phyloP scores from a whole-genome alignment of 1,139 yeast genomes.

The Fermentozyma sake region DNA sequence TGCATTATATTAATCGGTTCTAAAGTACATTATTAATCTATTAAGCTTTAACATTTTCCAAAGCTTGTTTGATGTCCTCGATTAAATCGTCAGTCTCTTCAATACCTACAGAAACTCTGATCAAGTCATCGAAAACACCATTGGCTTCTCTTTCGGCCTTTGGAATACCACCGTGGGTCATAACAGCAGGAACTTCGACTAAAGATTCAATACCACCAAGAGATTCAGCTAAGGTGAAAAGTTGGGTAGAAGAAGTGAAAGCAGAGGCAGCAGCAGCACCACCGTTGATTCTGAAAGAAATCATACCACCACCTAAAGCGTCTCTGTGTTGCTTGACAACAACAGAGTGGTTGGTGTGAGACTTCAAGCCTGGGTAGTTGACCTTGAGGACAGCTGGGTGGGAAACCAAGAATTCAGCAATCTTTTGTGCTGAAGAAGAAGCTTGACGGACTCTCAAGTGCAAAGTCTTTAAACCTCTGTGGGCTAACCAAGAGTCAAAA shows the following conservation, averaged over 20 bases:
- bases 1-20: not conserved
- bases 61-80: constrained; percentile 69
- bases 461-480: constrained; percentile 85
- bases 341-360: constrained; percentile 60
- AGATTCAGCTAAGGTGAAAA: constrained; percentile 85
- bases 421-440: constrained; percentile 57
- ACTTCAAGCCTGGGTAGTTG: constrained; percentile 76
- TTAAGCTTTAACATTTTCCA: constrained; percentile 27
- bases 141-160: constrained; percentile 71
- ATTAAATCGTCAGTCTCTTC: constrained; percentile 79
- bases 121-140: constrained; percentile 79
- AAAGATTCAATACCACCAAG: constrained; percentile 88
- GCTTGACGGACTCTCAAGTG: constrained; percentile 78
- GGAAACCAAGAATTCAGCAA: constrained; percentile 61
- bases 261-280: constrained; percentile 73
- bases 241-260: constrained; percentile 69
- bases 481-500: constrained; percentile 89
- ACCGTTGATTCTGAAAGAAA: constrained; percentile 81
- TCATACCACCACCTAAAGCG: constrained; percentile 89
- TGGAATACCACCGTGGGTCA: constrained; percentile 94
- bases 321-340: constrained; percentile 77
- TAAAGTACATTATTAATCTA: too few species aligned
- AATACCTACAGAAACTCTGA: constrained; percentile 82
- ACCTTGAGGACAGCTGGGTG: constrained; percentile 58
- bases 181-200: constrained; percentile 84